phyloP scores from a whole-genome alignment of 106 monocot species.

The Hemerocallis citrina region DNA sequence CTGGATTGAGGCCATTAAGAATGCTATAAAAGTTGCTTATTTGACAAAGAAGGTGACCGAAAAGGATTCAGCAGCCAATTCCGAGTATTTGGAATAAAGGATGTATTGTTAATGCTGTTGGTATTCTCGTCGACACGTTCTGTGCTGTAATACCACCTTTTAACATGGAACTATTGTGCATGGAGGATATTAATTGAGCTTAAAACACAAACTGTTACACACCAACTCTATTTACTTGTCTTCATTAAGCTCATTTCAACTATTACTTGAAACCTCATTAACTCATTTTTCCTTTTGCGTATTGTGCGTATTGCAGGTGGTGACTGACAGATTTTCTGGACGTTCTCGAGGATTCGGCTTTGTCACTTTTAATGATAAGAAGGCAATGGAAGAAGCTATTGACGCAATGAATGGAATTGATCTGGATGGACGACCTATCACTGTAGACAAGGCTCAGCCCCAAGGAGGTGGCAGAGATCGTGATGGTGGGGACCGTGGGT shows the following conservation, averaged over 20 bases:
- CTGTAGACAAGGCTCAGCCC: constrained; percentile 96
- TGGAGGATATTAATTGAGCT: too few relatives aligned
- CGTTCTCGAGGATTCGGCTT: constrained; percentile 94
- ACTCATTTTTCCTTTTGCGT: background rate
- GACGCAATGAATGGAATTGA: constrained; percentile 93
- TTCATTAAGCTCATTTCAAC: background rate
- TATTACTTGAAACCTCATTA: background rate
- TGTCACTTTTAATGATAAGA: constrained; percentile 76
- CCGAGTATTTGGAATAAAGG: too few relatives aligned
- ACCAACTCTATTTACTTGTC: background rate
- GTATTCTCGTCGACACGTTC: too few relatives aligned
- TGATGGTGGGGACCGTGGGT: constrained; percentile 57
- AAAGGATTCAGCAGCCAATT: too few relatives aligned
- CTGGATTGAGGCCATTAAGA: too few relatives aligned
- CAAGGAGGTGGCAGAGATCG: constrained; percentile 52
- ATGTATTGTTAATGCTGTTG: too few relatives aligned
- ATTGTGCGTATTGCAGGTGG: constrained; percentile 42
- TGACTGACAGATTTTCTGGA: constrained; percentile 66
- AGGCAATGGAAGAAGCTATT: constrained; percentile 94
- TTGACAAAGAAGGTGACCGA: too few relatives aligned
- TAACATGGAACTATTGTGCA: too few relatives aligned
- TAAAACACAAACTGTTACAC: too few relatives aligned
- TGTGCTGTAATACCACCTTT: too few relatives aligned
- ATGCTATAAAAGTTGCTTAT: too few relatives aligned
- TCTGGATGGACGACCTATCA: constrained; percentile 85